phyloP scores from a whole-genome alignment of 1,284 basidiomycete genomes.

The Meira miltonrushii region DNA sequence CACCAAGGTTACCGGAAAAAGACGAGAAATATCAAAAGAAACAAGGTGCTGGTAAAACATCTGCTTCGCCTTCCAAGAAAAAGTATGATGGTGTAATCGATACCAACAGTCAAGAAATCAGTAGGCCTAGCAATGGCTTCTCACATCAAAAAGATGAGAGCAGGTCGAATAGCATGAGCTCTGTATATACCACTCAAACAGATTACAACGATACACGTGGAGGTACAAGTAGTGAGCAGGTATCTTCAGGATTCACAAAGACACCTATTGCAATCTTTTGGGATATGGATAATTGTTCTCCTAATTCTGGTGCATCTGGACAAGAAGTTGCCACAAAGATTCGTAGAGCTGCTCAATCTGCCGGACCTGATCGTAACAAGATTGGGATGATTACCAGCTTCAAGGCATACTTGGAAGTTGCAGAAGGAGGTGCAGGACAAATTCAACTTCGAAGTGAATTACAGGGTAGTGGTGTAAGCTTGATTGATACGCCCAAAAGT shows the following conservation, averaged over 20 bases:
- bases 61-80: too few species aligned
- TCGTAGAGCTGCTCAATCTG: constrained; percentile 25
- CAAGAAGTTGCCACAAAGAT: constrained; percentile 32
- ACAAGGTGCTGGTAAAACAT: too few species aligned
- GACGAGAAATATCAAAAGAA: constrained; percentile 1
- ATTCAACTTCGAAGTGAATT: constrained; percentile 41
- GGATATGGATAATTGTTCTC: constrained; percentile 45
- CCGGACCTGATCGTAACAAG: constrained; percentile 6
- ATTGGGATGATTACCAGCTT: constrained; percentile 32
- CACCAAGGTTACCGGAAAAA: constrained; percentile 1
- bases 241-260: not conserved
- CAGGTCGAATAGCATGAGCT: too few species aligned
- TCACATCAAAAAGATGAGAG: too few species aligned
- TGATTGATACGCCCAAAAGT: constrained; percentile 43
- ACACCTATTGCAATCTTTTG: constrained; percentile 41
- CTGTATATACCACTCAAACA: too few species aligned
- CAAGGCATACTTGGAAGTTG: constrained; percentile 45
- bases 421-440: constrained; percentile 27
- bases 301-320: constrained; percentile 39
- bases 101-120: too few species aligned
- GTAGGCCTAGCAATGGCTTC: too few species aligned
- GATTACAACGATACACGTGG: not conserved
- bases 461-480: constrained; percentile 42
- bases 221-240: too few species aligned
- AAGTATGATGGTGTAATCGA: too few species aligned